phyloP scores from a whole-genome alignment of 2,329 filamentous ascomycete species.

The Pseudogymnoascus sp. region DNA sequence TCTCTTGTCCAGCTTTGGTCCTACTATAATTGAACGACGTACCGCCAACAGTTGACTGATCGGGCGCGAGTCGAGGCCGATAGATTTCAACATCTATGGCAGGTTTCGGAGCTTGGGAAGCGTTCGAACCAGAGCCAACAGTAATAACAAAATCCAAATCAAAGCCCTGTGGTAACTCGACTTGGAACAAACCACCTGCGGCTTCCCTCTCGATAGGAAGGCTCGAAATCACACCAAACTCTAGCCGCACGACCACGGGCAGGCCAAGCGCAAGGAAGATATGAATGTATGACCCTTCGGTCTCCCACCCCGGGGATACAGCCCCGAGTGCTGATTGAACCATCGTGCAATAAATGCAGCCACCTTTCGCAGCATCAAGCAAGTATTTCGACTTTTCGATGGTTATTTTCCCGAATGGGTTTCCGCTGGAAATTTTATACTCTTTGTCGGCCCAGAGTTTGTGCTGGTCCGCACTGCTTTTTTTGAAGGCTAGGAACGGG shows the following conservation, averaged over 20 bases:
- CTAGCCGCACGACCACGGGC: background rate
- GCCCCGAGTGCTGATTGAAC: background rate
- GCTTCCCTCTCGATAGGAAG: background rate
- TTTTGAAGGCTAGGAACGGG: background rate
- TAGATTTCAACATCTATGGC: background rate
- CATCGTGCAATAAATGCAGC: background rate
- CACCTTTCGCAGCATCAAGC: background rate
- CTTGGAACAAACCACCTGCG: background rate
- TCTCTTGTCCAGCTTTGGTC: background rate
- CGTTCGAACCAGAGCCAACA: background rate
- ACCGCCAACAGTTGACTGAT: background rate
- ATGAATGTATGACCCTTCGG: background rate
- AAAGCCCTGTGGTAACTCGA: background rate
- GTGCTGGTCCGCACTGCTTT: background rate
- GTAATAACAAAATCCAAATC: background rate
- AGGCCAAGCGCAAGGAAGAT: background rate
- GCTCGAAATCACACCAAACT: background rate
- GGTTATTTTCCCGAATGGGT: background rate
- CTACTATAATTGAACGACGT: background rate
- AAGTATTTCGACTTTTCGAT: background rate
- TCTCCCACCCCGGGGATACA: background rate
- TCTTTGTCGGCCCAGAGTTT: background rate
- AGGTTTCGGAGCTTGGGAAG: background rate
- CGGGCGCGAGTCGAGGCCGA: background rate
- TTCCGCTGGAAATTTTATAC: background rate